Evolutionary conservation across 1,284 basidiomycete genomes (phyloP), one percentile per base, ranked within the genome.

Genomic region (Boletus sp.): DNA sequence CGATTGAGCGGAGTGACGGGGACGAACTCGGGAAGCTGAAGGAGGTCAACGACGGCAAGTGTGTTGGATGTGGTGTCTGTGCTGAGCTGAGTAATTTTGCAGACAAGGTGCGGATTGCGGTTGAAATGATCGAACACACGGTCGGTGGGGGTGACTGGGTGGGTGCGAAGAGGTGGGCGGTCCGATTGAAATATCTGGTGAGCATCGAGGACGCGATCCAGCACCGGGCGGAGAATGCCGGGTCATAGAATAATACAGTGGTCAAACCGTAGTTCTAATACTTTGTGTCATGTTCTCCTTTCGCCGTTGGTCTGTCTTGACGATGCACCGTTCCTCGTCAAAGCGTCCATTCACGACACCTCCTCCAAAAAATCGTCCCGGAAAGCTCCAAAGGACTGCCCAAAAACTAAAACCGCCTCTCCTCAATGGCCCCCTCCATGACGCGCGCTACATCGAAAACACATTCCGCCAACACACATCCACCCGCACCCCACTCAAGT

Each of bases 121-220:
- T 87, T 15, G 57, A 64, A 2, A 71, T 77, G 31, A 75, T 96
- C 37, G 77, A 81, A 56, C 62, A 60, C 0, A 75, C 85, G 1
- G 84, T 93, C 12, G 80, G 73, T 1, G 61, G 70, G 20, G 73
- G 78, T 33, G 79, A 89, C 51, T 88, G 92, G 82, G 67, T 71
- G 8, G 67, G 73, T 2, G 87, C 84, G 0, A 87, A 85, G 69
- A 70, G 72, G 18, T 81, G 83, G 12, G 82, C 89, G 15, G 82
- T 94, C 29, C 80, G 87, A 65, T 79, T 96, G 29, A 85, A 86
- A 65, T 97, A 96, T 70, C 75, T 92, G 69, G 76, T 85, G 53
- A 85, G 88, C n/a, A 85, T 96, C 24, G 80, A 84, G 42, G 75
- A 80, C 13, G 92, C 94, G 7, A 88, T 85, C 6, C 79, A 78